Evolutionary conservation across 345 rosid genomes (phyloP).

Genomic region (Citrus reticulata): DNA sequence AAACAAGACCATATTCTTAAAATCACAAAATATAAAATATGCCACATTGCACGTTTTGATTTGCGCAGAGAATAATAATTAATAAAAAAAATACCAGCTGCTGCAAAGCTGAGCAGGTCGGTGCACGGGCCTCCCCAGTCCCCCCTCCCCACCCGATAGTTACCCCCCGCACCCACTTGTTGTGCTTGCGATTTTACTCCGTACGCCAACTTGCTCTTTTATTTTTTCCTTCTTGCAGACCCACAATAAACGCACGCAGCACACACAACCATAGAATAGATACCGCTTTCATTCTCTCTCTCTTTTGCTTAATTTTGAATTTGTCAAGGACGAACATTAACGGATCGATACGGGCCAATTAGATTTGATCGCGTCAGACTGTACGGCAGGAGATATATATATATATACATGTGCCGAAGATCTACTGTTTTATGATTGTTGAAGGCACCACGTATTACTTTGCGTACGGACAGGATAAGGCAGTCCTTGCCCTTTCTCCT

Average conservation of each 20-base stretch:
- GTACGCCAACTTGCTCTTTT: not conserved
- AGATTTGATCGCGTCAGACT: not conserved
- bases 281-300: too few relatives aligned
- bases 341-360: not conserved
- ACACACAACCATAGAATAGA: too few relatives aligned
- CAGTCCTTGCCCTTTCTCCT: not conserved
- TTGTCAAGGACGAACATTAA: not conserved
- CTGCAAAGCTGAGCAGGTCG: not conserved
- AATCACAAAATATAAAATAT: too few relatives aligned
- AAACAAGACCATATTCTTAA: too few relatives aligned
- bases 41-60: not conserved
- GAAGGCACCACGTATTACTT: not conserved
- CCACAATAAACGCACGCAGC: not conserved
- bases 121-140: not conserved
- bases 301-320: too few relatives aligned
- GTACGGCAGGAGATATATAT: not conserved
- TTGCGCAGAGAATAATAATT: not conserved
- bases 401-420: not conserved
- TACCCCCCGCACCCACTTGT: not conserved
- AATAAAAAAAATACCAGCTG: not conserved
- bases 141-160: not conserved
- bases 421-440: conserved; percentile 2
- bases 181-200: not conserved
- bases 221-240: too few relatives aligned
- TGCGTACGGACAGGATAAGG: not conserved